phyloP scores from a whole-genome alignment of 306 rosid species.

The Prunus salicina region DNA sequence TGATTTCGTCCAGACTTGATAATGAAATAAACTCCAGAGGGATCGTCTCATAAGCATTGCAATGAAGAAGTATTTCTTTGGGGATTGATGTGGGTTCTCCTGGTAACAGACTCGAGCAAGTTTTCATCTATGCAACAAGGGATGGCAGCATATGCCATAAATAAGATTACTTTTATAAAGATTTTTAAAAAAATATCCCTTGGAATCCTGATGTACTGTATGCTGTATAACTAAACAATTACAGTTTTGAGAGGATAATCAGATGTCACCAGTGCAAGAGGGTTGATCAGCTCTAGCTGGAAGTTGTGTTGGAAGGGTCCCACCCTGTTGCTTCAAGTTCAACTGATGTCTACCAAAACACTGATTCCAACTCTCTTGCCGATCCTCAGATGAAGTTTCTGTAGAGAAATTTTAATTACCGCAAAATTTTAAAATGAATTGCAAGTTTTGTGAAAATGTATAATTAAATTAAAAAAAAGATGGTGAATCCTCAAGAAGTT shows the following conservation, averaged over 20 bases:
- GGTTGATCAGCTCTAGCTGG: slow-evolving; percentile 90
- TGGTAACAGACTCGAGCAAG: not conserved
- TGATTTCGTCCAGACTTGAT: not conserved
- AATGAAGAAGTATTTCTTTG: not conserved
- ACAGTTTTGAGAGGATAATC: not conserved
- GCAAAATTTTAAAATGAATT: slow-evolving; percentile 20
- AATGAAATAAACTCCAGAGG: not conserved
- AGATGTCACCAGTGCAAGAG: slow-evolving; percentile 67
- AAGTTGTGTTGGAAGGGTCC: slow-evolving; percentile 80
- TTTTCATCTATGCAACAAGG: not conserved
- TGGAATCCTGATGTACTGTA: not conserved
- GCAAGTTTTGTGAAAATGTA: not conserved
- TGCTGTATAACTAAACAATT: slow-evolving; percentile 16
- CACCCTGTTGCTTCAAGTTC: slow-evolving; percentile 48
- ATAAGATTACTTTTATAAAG: not conserved
- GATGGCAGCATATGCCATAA: not conserved
- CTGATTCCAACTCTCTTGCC: slow-evolving; percentile 64
- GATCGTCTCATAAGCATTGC: not conserved
- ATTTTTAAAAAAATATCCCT: not conserved
- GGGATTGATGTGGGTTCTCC: not conserved
- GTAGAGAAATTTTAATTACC: slow-evolving; percentile 19
- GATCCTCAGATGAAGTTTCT: slow-evolving; percentile 54
- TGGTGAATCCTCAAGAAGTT: slow-evolving; percentile 16
- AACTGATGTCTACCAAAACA: slow-evolving; percentile 46
- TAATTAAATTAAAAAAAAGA: not conserved